Percentiles rank a stretch among this genome's conserved stretches.
These are phyloP conservation scores for Termitomyces eurrhizus DNA, from an alignment of 768 basidiomycete genomes.

Conservation along the genomic window DNA sequence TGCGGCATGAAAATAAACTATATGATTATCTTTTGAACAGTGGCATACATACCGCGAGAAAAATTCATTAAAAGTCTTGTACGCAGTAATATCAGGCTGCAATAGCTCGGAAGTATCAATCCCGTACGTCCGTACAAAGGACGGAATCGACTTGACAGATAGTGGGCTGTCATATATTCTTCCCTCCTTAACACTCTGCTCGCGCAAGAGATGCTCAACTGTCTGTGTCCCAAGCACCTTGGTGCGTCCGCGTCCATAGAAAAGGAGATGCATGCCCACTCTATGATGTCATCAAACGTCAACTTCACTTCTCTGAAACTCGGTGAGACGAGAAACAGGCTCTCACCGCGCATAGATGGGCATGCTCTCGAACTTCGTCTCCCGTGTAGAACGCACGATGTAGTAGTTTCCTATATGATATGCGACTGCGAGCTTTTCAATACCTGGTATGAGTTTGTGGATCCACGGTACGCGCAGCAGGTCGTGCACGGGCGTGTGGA, in stretches of 20 bases:
- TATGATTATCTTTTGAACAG: not conserved
- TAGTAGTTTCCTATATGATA: slow-evolving; percentile 63
- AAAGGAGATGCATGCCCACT: slow-evolving; percentile 76
- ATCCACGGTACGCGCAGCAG: slow-evolving; percentile 34
- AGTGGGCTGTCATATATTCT: slow-evolving; percentile 50
- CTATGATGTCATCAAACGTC: slow-evolving; percentile 18
- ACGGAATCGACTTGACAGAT: slow-evolving; percentile 47
- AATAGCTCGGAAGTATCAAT: slow-evolving; percentile 59
- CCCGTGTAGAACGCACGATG: slow-evolving; percentile 38
- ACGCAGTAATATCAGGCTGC: slow-evolving; percentile 56
- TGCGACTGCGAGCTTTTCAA: slow-evolving; percentile 47
- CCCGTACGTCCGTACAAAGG: slow-evolving; percentile 52
- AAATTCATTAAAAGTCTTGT: slow-evolving; percentile 75
- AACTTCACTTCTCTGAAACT: no score
- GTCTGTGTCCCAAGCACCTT: slow-evolving; percentile 42
- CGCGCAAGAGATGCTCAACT: slow-evolving; percentile 47
- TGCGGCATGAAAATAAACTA: slow-evolving; percentile 10
- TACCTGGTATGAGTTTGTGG: slow-evolving; percentile 47
- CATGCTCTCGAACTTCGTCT: slow-evolving; percentile 70
- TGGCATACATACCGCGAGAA: slow-evolving; percentile 45
- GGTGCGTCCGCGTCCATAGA: slow-evolving; percentile 51
- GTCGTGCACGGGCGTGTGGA: slow-evolving; percentile 28
- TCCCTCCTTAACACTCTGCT: slow-evolving; percentile 60
- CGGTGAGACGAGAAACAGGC: no score
- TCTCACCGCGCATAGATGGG: slow-evolving; percentile 56